Percentiles rank a stretch among this genome's conserved stretches.
Conservation (phyloP, 306 rosid species). For the Malus sieversii region DNA sequence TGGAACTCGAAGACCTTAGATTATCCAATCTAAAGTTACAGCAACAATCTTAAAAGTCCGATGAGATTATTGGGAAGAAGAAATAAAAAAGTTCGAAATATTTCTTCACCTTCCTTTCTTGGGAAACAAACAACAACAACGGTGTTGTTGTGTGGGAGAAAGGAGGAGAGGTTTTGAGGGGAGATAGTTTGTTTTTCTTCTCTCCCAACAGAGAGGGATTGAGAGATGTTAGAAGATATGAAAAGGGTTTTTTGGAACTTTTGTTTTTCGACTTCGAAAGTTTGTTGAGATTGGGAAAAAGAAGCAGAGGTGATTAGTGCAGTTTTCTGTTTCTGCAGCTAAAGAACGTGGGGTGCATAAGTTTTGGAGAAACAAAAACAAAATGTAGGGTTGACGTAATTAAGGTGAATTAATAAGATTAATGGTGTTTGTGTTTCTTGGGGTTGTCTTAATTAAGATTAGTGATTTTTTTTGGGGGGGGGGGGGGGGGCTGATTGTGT, state of each 20-base stretch:
- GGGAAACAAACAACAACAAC: conserved; percentile 4
- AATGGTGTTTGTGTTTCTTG: neutral
- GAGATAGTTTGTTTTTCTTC: neutral
- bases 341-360: conserved; percentile 11
- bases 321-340: conserved; percentile 3
- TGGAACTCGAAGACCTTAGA: conserved; percentile 10
- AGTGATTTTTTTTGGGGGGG: neutral
- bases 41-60: neutral
- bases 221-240: neutral
- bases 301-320: neutral
- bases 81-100: neutral
- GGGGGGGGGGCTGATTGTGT: neutral
- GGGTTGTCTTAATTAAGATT: neutral
- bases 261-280: neutral
- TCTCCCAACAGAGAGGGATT: conserved; percentile 23
- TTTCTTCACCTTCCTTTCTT: conserved; percentile 8
- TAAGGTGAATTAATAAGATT: neutral
- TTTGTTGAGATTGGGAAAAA: neutral
- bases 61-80: neutral
- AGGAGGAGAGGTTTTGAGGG: conserved; percentile 1
- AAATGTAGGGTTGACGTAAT: neutral
- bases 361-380: neutral
- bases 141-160: conserved; percentile 14
- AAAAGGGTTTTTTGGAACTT: neutral
- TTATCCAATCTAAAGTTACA: conserved; percentile 11